Percentiles rank a stretch among this genome's conserved stretches.
Evolutionary conservation across 495 filamentous ascomycete genomes (phyloP).

Genomic region (Cenococcum geophilum): DNA sequence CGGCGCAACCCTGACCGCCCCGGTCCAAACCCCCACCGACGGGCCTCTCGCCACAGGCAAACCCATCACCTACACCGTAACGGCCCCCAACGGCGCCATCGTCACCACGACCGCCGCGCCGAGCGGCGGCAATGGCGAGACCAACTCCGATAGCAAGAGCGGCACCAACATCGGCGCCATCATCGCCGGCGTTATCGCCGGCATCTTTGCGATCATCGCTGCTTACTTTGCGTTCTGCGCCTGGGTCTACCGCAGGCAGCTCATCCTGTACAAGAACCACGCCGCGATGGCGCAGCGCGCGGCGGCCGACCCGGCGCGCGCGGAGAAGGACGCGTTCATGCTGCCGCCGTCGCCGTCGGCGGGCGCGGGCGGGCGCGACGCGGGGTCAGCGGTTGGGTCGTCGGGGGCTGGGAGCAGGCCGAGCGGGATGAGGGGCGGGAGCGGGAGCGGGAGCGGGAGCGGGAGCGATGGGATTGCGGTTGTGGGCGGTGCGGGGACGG

Average conservation of each 20-base stretch:
- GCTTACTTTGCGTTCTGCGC: conserved; percentile 65
- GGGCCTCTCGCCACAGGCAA: conserved; percentile 65
- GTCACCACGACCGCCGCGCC: conserved; percentile 48
- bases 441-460: neutral
- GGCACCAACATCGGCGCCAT: conserved; percentile 54
- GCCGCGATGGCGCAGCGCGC: conserved; percentile 49
- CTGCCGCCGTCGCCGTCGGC: neutral
- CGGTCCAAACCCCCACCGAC: conserved; percentile 55
- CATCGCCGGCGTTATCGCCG: conserved; percentile 58
- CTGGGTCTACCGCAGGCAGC: conserved; percentile 61
- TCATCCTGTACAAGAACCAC: conserved; percentile 56
- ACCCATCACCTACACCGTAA: conserved; percentile 57
- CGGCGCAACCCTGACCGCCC: conserved; percentile 61
- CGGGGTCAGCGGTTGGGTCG: neutral
- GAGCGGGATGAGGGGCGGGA: neutral
- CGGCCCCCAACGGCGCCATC: conserved; percentile 47
- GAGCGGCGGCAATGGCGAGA: conserved; percentile 20
- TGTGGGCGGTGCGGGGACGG: conserved; percentile 15
- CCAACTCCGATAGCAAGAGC: conserved; percentile 14
- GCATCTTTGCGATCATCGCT: conserved; percentile 51
- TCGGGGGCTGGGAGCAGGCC: neutral
- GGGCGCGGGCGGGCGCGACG: neutral
- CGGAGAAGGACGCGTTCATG: conserved; percentile 32
- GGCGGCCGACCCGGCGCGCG: conserved; percentile 9
- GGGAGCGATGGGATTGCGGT: conserved; percentile 31